Evolutionary conservation across 2,329 filamentous ascomycete species (phyloP), one percentile per base, ranked within the genome.

Genomic region (Bimuria novae-zelandiae): DNA sequence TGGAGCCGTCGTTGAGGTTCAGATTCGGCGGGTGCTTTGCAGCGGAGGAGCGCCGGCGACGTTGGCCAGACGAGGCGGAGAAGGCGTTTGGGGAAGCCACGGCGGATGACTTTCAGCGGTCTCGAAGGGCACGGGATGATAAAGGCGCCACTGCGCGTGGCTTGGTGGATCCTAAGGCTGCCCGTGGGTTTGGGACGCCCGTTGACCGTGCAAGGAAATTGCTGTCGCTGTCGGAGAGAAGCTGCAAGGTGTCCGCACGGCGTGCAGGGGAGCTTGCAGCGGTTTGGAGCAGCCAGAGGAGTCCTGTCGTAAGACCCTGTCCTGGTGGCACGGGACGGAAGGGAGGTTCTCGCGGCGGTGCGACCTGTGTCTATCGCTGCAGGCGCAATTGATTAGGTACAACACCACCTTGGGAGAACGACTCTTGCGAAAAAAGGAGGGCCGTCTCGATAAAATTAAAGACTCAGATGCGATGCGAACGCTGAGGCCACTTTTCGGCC

Each of bases 31-130:
- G 67, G 36, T 72, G 65, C 60, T 62, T 70, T 36, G 70, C 70
- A 55, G 71, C 72, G 50, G 72, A 75, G 25, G 71, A 74, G 59
- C 72, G 71, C 66, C 72, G 65, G 59, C 72, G 71, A 61, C 72
- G 71, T 68, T 74, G 71, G 63, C 69, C 70, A 65, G 68, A 60
- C 48, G 67, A 64, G 65, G 68, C 66, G 63, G 69, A 65, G 54
- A 71, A 71, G 54, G 70, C 70, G 37, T 64, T 65, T 57, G 68
- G 65, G 51, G 71, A 71, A 69, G 72, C 72, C 72, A 75, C 64
- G 67, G 65, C 69, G 72, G 72, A 62, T 21, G 57, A 57, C 27
- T 56, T 63, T 65, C 51, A 54, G 56, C 53, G 44, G 49, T 60
- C 37, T 51, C 57, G 47, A 61, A 60, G 51, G 61, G 57, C 57